A percentile compares a stretch with the other conserved stretches of the same genome.
Conservation (phyloP, 1,139 yeast species). For the Wickerhamomyces sp. region DNA sequence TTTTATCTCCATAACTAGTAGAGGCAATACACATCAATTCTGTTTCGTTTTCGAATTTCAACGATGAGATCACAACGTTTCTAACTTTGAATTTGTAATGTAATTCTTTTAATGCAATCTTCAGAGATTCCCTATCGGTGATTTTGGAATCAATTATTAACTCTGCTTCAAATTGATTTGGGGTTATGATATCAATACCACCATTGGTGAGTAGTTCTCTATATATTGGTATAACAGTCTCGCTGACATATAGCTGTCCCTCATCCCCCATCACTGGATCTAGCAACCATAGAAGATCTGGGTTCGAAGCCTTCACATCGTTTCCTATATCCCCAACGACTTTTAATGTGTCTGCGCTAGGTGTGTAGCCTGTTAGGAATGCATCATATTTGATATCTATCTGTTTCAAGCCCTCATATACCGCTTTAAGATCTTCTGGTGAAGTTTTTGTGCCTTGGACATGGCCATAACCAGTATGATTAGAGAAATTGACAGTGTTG, state of each 20-base stretch:
- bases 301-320: slow-evolving; percentile 21
- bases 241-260: slow-evolving; percentile 59
- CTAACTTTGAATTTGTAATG: slow-evolving; percentile 39
- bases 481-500: slow-evolving; percentile 60
- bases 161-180: slow-evolving; percentile 72
- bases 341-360: slow-evolving; percentile 41
- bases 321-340: slow-evolving; percentile 28
- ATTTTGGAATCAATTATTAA: slow-evolving; percentile 45
- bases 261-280: slow-evolving; percentile 82
- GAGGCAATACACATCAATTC: slow-evolving; percentile 16
- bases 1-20: slow-evolving; percentile 3
- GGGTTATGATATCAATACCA: slow-evolving; percentile 56
- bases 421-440: slow-evolving; percentile 24
- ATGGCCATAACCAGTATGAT: slow-evolving; percentile 63
- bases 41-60: slow-evolving; percentile 18
- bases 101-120: slow-evolving; percentile 36
- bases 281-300: slow-evolving; percentile 39
- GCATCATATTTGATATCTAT: slow-evolving; percentile 39
- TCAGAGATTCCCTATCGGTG: slow-evolving; percentile 31
- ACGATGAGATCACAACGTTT: slow-evolving; percentile 47
- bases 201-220: slow-evolving; percentile 36
- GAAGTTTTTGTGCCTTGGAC: slow-evolving; percentile 35
- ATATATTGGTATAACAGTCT: slow-evolving; percentile 52
- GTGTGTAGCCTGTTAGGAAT: slow-evolving; percentile 57
- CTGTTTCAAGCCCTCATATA: slow-evolving; percentile 31